These are phyloP conservation scores for Hemileia vastatrix DNA, from an alignment of 1,284 basidiomycete genomes.

Conservation along the genomic window DNA sequence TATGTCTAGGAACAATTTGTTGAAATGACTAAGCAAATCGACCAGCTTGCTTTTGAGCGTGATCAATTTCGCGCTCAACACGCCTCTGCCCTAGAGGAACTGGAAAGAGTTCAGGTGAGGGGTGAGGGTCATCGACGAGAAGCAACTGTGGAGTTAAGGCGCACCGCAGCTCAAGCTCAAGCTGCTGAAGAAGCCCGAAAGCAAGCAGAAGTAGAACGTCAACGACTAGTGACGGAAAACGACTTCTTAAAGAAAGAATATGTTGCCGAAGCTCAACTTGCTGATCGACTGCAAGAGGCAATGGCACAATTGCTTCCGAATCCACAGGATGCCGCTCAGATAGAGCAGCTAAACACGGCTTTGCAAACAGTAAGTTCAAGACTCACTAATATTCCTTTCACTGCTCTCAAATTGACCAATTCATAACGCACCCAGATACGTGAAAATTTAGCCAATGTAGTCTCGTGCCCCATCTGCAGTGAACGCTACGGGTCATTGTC, in stretches of 20 bases:
- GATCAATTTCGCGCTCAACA: neutral
- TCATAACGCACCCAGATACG: constrained; percentile 4
- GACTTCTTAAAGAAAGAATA: constrained; percentile 3
- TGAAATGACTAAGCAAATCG: constrained; percentile 8
- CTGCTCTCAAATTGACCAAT: neutral
- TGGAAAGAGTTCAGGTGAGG: too few relatives aligned
- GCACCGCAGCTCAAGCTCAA: too few relatives aligned
- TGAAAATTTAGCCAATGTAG: constrained; percentile 10
- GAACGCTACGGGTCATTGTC: constrained; percentile 18
- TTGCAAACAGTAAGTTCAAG: constrained; percentile 3
- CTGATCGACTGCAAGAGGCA: constrained; percentile 1
- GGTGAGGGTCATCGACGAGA: too few relatives aligned
- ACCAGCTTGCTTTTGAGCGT: neutral
- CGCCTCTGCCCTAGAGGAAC: neutral
- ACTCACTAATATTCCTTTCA: neutral
- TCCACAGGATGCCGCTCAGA: neutral
- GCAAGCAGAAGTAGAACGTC: too few relatives aligned
- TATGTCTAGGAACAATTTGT: neutral
- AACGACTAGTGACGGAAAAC: constrained; percentile 4
- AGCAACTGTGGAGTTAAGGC: too few relatives aligned
- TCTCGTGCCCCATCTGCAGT: constrained; percentile 19
- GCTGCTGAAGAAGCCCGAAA: constrained; percentile 2
- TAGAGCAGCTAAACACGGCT: neutral
- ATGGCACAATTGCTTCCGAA: neutral
- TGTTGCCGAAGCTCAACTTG: constrained; percentile 9